Evolutionary conservation across 208 protist genomes (phyloP), one percentile per base, ranked within the genome.

Genomic region (Wallacemonas sp.): DNA sequence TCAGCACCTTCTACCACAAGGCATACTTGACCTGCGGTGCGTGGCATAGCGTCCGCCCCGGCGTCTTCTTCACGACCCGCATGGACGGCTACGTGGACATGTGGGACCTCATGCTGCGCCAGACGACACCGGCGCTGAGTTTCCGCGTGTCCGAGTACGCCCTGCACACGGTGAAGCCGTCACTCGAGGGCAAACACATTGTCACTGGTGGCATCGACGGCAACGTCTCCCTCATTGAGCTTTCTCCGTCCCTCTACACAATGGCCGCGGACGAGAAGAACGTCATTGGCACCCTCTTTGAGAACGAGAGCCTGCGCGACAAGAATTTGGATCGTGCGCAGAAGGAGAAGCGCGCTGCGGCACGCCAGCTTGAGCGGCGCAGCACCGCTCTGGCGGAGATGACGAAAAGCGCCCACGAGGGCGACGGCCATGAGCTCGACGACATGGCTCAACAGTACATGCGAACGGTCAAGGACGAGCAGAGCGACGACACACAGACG

Each of bases 11-110:
- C 76, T 99, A 98, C 83, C 89, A 98, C 79, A 93, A 89, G 65
- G 77, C 88, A 39, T 98, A 98, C 80, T 73, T 99, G 9, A 98
- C 96, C 19, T 91, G 86, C 62, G 96, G 93, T n/a, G 72, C 72
- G 57, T 99, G 97, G 97, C 93, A 95, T 70, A 76, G 89, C 30
- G 88, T 94, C 26, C 87, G 96, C 26, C 95, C 97, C 11, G 95
- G 92, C 43, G 96, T 98, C 19, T 98, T 98, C 78, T 94, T 98
- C 76, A 98, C 95, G 16, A 97, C 96, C 8, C 96, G 96, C 66
- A 97, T 97, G 93, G 96, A 99, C 78, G 97, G 97, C 61, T 93
- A 88, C 56, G 67, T 99, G 16, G 98, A 98, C 76, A 62, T 98
- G 21, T 99, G 96, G 96, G 98, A 99, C 72, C 78, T 98, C 41